These are phyloP conservation scores for Solanum gracilifrons DNA, from an alignment of 257 asterid species.

Conservation along the genomic window DNA sequence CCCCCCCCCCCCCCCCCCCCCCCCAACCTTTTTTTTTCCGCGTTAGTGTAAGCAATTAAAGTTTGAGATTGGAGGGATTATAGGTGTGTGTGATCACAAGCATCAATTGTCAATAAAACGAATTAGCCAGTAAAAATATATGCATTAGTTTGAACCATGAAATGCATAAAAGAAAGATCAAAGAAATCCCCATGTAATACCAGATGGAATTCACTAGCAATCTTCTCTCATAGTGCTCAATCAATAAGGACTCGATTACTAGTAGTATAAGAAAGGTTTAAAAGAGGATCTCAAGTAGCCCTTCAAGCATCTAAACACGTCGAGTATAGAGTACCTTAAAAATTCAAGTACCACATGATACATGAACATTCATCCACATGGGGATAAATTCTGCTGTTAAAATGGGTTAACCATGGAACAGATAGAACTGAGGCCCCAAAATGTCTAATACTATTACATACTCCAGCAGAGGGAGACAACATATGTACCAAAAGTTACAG, in stretches of 20 bases:
- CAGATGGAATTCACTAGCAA: background rate
- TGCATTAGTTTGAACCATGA: background rate
- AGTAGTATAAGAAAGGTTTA: background rate
- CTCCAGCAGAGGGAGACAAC: background rate
- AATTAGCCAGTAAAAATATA: background rate
- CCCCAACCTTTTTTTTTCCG: background rate
- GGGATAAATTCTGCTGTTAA: background rate
- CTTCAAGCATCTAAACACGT: background rate
- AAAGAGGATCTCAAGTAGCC: background rate
- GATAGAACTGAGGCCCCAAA: background rate
- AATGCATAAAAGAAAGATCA: background rate
- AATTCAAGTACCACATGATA: background rate
- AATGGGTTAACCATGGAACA: background rate
- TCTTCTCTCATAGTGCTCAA: background rate
- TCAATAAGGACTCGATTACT: background rate
- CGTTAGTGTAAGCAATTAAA: background rate
- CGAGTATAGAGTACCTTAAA: background rate
- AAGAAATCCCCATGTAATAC: background rate
- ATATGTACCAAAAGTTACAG: background rate
- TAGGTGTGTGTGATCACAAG: background rate
- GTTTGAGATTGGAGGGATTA: background rate
- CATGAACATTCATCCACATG: background rate
- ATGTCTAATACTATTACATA: background rate
- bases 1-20: too few relatives aligned
- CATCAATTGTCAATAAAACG: background rate